Percentiles rank a stretch among this genome's conserved stretches.
Evolutionary conservation across 225 moss, liverwort and hornwort species (phyloP).

Genomic region (Pseudoscleropodium purum): DNA sequence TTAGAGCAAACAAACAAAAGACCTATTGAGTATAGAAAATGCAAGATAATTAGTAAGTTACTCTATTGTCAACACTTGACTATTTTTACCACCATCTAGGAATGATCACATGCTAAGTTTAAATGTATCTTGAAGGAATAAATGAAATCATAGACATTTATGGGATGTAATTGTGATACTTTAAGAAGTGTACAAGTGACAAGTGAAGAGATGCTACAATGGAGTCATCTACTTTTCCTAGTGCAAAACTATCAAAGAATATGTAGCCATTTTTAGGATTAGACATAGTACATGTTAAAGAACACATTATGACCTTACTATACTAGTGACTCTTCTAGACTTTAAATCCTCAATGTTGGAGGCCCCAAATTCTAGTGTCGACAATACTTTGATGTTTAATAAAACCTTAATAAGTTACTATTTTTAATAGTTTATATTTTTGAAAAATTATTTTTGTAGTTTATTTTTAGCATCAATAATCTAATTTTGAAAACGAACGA

Average conservation of each 20-base stretch:
- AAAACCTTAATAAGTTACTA: no score
- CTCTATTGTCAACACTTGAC: neutral
- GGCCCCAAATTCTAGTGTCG: no score
- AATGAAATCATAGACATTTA: neutral
- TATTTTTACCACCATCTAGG: neutral
- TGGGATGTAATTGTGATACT: neutral
- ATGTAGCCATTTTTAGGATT: neutral
- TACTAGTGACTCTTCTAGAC: neutral
- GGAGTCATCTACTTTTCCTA: neutral
- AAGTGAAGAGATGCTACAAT: neutral
- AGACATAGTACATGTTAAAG: neutral
- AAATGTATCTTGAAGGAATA: neutral
- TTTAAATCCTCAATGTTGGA: neutral
- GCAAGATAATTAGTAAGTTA: neutral
- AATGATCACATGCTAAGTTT: neutral
- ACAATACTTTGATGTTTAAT: no score
- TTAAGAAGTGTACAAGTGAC: neutral
- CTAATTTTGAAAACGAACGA: no score
- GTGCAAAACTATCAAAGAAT: neutral
- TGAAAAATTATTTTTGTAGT: no score
- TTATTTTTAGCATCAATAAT: no score
- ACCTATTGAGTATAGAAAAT: neutral
- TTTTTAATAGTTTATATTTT: no score
- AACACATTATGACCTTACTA: neutral
- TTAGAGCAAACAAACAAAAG: fast-evolving